A percentile compares a stretch with the other conserved stretches of the same genome.
These are phyloP conservation scores for Deuterostichococcus epilithicus DNA, from an alignment of 139 green algal species.

Conservation along the genomic window DNA sequence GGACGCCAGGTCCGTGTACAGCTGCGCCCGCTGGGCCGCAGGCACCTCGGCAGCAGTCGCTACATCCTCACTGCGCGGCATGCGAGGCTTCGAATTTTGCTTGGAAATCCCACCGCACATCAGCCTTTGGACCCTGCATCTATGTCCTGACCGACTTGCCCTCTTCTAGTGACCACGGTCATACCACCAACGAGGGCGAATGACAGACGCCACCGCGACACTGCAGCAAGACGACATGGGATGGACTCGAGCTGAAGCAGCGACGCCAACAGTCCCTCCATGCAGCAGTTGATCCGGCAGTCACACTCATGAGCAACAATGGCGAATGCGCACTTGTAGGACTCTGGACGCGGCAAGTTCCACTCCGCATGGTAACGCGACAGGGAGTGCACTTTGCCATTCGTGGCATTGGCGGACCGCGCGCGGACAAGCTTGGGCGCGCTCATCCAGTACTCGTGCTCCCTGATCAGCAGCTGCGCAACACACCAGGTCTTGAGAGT, in stretches of 20 bases:
- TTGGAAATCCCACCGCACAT: too few relatives aligned
- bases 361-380: slow-evolving; percentile 78
- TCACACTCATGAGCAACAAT: background rate
- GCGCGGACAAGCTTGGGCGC: slow-evolving; percentile 40
- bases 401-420: slow-evolving; percentile 3
- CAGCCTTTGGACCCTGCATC: too few relatives aligned
- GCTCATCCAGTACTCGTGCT: slow-evolving; percentile 77
- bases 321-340: slow-evolving; percentile 39
- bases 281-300: too few relatives aligned
- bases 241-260: too few relatives aligned
- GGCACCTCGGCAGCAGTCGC: slow-evolving; percentile 11
- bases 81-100: too few relatives aligned
- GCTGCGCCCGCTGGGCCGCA: background rate
- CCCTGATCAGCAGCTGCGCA: slow-evolving; percentile 59
- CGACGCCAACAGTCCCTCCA: background rate
- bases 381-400: slow-evolving; percentile 31
- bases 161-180: too few relatives aligned
- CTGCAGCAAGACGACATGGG: too few relatives aligned
- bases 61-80: slow-evolving; percentile 59
- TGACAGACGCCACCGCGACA: too few relatives aligned
- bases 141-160: too few relatives aligned
- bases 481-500: too few relatives aligned
- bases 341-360: slow-evolving; percentile 78
- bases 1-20: slow-evolving; percentile 80
- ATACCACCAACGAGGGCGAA: too few relatives aligned